Evolutionary conservation across 1,139 yeast species (phyloP).

Genomic region (Arxiozyma bovina): DNA sequence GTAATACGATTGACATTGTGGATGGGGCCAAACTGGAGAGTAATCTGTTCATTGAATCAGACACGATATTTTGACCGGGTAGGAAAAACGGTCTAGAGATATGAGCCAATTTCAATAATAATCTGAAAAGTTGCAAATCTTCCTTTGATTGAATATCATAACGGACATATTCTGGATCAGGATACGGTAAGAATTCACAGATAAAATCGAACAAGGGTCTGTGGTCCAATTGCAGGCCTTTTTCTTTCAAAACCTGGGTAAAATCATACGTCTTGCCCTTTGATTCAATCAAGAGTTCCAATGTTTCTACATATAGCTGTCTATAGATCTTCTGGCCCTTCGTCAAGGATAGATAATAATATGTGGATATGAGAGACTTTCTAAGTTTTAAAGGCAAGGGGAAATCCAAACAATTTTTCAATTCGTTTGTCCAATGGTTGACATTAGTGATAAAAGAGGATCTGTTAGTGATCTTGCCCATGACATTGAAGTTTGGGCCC

Average conservation of each 20-base stretch:
- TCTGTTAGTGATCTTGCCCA: constrained; percentile 49
- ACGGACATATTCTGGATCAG: constrained; percentile 35
- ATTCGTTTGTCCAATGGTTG: constrained; percentile 82
- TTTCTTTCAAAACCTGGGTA: constrained; percentile 34
- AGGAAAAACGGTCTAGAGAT: constrained; percentile 36
- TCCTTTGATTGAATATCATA: constrained; percentile 28
- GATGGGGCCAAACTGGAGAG: constrained; percentile 42
- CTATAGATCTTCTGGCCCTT: constrained; percentile 66
- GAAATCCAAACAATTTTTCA: constrained; percentile 73
- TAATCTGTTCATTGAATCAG: constrained; percentile 30
- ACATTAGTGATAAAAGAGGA: constrained; percentile 69
- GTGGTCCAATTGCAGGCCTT: constrained; percentile 42
- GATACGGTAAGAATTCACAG: constrained; percentile 42
- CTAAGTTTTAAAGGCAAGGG: constrained; percentile 66
- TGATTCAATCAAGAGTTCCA: constrained; percentile 41
- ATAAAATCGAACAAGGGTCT: constrained; percentile 38
- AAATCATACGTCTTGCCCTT: constrained; percentile 38
- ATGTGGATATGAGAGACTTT: constrained; percentile 57
- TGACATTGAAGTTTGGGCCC: constrained; percentile 43
- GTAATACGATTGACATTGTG: constrained; percentile 49
- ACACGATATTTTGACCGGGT: constrained; percentile 26
- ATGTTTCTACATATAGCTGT: constrained; percentile 56
- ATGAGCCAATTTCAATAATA: constrained; percentile 34
- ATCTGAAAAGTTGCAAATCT: constrained; percentile 33
- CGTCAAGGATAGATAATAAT: constrained; percentile 64